Evolutionary conservation across 2,329 filamentous ascomycete genomes (phyloP).

Genomic region (Neofusicoccum sp.): DNA sequence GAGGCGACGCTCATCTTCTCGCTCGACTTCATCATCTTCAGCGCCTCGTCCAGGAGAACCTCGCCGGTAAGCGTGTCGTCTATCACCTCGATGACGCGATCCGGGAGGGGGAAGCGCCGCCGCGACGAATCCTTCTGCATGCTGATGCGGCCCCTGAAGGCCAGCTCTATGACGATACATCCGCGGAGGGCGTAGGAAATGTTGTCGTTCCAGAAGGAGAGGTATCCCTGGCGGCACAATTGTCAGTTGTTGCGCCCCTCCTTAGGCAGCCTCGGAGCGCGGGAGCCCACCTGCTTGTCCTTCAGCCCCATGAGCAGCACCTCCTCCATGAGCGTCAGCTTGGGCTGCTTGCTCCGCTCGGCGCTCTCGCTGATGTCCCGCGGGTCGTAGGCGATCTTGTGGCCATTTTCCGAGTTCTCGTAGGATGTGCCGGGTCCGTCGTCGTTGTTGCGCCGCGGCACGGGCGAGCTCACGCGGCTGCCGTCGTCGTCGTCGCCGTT

Average conservation of each 20-base stretch:
- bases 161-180: slow-evolving; percentile 97
- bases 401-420: slow-evolving; percentile 87
- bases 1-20: slow-evolving; percentile 99
- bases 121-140: slow-evolving; percentile 97
- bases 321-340: slow-evolving; percentile 98
- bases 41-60: slow-evolving; percentile 92
- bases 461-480: slow-evolving; percentile 68
- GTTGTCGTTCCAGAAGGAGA: slow-evolving; percentile 99
- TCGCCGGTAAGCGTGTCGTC: slow-evolving; percentile 96
- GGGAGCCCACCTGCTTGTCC: slow-evolving; percentile 84
- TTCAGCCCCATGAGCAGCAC: slow-evolving; percentile 92
- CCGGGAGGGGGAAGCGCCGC: slow-evolving; percentile 87
- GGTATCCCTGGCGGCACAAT: slow-evolving; percentile 70
- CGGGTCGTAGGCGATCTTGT: slow-evolving; percentile 98
- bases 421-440: slow-evolving; percentile 76
- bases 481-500: slow-evolving; percentile 62
- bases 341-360: slow-evolving; percentile 96
- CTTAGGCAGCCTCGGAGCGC: slow-evolving; percentile 9
- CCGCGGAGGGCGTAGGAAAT: slow-evolving; percentile 97
- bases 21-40: slow-evolving; percentile 99
- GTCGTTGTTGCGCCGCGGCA: slow-evolving; percentile 63
- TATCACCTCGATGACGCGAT: slow-evolving; percentile 94
- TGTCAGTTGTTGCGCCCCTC: slow-evolving; percentile 23
- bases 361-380: slow-evolving; percentile 96
- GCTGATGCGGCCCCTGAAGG: slow-evolving; percentile 92